Conservation (phyloP, 805 yeast species). For the Ogataea nonfermentans region DNA sequence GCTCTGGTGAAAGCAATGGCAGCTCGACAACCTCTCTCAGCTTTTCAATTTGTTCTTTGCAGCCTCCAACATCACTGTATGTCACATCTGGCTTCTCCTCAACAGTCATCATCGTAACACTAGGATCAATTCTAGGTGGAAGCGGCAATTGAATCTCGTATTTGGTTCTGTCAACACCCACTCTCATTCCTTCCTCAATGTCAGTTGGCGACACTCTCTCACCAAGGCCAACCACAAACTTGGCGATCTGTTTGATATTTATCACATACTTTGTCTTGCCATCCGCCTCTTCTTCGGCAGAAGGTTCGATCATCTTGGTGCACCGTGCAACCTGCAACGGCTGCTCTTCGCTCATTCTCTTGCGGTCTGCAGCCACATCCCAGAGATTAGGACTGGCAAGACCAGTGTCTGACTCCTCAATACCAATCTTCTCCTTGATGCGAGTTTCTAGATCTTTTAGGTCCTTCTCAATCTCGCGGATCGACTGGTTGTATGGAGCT, state of each 20-base stretch:
- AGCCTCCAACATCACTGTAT: constrained; percentile 97
- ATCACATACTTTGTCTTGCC: constrained; percentile 91
- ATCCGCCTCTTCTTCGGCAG: constrained; percentile 48
- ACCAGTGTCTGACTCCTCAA: constrained; percentile 97
- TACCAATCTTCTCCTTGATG: constrained; percentile 92
- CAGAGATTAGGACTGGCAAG: constrained; percentile 93
- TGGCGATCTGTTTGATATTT: constrained; percentile 96
- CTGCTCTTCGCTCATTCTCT: constrained; percentile 88
- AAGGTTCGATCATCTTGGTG: constrained; percentile 83
- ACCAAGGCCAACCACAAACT: constrained; percentile 94
- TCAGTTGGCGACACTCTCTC: constrained; percentile 98
- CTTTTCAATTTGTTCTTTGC: constrained; percentile 97
- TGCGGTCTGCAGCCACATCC: constrained; percentile 97
- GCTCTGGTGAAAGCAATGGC: constrained; percentile 91
- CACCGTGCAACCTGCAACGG: constrained; percentile 98
- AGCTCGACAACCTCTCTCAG: constrained; percentile 93
- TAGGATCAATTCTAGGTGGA: constrained; percentile 97
- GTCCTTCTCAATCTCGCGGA: constrained; percentile 84
- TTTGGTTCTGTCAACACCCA: constrained; percentile 96
- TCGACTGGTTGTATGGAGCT: constrained; percentile 85
- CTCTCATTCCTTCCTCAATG: constrained; percentile 99
- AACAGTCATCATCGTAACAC: constrained; percentile 99
- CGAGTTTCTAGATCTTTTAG: constrained; percentile 78
- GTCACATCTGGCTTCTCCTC: constrained; percentile 99
- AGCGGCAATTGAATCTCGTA: constrained; percentile 95